Evolutionary conservation across 257 asterid species (phyloP).

Genomic region (Forsythia viridissima): DNA sequence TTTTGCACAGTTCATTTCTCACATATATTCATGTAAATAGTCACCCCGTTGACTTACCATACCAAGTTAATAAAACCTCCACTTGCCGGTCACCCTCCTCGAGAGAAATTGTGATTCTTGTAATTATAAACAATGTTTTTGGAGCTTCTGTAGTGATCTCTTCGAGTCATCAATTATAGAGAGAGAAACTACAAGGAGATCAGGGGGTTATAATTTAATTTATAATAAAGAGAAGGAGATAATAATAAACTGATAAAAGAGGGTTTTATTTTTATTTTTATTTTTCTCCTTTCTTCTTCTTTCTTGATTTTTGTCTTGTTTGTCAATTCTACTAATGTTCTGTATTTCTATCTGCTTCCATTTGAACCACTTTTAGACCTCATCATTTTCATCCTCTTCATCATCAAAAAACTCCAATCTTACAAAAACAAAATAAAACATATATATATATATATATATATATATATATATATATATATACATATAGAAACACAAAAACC

Average conservation of each 20-base stretch:
- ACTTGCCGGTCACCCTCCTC: constrained; percentile 43
- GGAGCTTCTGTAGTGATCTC: constrained; percentile 43
- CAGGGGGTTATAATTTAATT: no score
- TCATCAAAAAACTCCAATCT: constrained; percentile 2
- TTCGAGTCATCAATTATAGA: constrained; percentile 4
- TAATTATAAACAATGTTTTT: constrained; percentile 2
- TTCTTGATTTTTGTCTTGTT: no score
- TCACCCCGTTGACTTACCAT: constrained; percentile 52
- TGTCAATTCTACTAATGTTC: background rate
- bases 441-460: no score
- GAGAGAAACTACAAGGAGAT: no score
- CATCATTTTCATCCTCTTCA: constrained; percentile 20
- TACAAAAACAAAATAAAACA: background rate
- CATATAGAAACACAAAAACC: background rate
- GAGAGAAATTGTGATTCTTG: background rate
- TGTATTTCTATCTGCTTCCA: background rate
- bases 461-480: background rate
- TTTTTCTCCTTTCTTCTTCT: background rate
- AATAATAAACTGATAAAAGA: background rate
- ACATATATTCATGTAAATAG: background rate
- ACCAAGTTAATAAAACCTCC: constrained; percentile 28
- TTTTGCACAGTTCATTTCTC: background rate
- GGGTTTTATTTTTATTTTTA: background rate
- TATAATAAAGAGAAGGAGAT: background rate
- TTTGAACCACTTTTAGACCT: background rate